Base-by-base conservation (phyloP, 805 yeast genomes). In the Myxozyma geophila region DNA sequence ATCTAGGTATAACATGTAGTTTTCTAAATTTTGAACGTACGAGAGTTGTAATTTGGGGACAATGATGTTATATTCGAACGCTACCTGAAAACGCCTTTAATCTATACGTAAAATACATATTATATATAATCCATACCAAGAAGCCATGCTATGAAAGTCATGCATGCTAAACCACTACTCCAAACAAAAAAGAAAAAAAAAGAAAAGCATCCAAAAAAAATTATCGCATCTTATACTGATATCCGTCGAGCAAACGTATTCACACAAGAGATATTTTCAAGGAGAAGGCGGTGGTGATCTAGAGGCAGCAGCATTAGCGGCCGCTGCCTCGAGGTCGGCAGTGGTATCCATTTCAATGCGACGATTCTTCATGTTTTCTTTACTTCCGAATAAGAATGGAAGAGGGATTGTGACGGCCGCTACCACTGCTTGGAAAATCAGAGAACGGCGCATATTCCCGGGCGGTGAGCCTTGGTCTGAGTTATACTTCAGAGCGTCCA, bases 401-500 rank as follows among this genome's bases (percentile, higher is more conserved):
- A 74, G 70, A 1, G 74, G 58, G n/a, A 70, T 60, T 4, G 67
- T 73, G 9, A 64, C 72, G 13, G 70, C 64, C 6, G 76, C 74
- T 39, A 74, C 64, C 12, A 71, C 76, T 0, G 76, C 76, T 60
- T 74, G 71, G 57, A 74, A 73, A 47, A 74, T 74, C 40, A 74
- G 60, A 1, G 76, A 71, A 10, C 75, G 68, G 23, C 66, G 66
- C 76, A 74, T 74, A 55, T 74, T 74, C 15, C 67, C 74, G 0
- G 75, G 75, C 7, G 76, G 76, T 46, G 64, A 60, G 35, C 76
- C 76, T 47, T 66, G 40, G 54, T 66, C 59, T 5, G 66, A 63
- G 15, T 64, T 54, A 57, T 70, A 69, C 53, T 72, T 72, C 59
- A 74, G 59, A 4, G 74, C 74, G 52, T 73, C 66, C 76, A 74